Conservation (phyloP, 371 early-diverging fungal species). For the Haplosporangium sp. region DNA sequence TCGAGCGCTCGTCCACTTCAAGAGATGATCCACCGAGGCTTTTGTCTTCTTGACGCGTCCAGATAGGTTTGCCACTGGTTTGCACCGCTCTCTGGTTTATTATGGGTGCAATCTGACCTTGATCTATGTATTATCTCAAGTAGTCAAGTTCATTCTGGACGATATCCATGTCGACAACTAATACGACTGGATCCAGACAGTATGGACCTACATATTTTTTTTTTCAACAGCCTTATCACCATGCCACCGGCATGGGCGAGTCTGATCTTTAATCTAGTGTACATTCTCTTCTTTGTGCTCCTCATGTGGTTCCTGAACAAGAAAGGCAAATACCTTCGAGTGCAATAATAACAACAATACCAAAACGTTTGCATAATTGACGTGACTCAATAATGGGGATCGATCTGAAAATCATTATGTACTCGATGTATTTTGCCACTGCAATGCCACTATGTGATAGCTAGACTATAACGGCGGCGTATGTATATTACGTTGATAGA, state of each 20-base stretch:
- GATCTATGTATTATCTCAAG: slow-evolving; percentile 39
- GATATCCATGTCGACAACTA: slow-evolving; percentile 13
- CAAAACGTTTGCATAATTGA: too few relatives aligned
- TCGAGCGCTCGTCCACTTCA: not conserved
- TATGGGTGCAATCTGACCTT: slow-evolving; percentile 49
- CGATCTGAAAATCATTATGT: too few relatives aligned
- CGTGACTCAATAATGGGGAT: too few relatives aligned
- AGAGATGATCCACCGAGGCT: not conserved
- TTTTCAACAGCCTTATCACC: slow-evolving; percentile 35
- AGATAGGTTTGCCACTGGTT: slow-evolving; percentile 9
- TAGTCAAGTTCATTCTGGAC: slow-evolving; percentile 22
- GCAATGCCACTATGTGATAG: too few relatives aligned
- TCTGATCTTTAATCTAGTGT: slow-evolving; percentile 27
- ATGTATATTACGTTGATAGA: too few relatives aligned
- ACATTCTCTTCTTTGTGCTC: slow-evolving; percentile 26
- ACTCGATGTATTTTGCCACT: too few relatives aligned
- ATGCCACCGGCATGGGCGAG: slow-evolving; percentile 33
- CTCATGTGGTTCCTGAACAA: slow-evolving; percentile 28
- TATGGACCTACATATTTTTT: slow-evolving; percentile 26
- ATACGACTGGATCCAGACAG: slow-evolving; percentile 18
- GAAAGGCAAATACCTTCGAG: slow-evolving; percentile 18
- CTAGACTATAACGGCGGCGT: too few relatives aligned
- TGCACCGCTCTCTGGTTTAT: slow-evolving; percentile 48
- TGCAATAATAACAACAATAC: slow-evolving; percentile 10
- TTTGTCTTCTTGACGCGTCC: slow-evolving; percentile 1